phyloP scores from a whole-genome alignment of 2,329 filamentous ascomycete species.

The Venturia oleaginea region DNA sequence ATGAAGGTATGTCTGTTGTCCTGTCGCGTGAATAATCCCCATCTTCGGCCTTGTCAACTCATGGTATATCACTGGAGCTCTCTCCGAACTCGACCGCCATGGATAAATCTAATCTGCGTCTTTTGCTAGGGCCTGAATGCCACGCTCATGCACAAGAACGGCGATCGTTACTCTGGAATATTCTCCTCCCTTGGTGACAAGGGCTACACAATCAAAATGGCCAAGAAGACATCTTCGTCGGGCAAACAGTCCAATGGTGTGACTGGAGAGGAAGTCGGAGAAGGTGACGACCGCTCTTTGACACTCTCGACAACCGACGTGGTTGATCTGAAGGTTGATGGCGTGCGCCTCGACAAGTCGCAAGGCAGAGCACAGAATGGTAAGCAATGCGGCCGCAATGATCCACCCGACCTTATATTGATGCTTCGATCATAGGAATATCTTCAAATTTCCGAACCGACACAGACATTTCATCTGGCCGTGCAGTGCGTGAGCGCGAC shows the following conservation, averaged over 20 bases:
- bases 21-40: neutral
- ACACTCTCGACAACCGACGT: conserved; percentile 54
- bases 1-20: neutral
- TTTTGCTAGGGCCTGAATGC: conserved; percentile 50
- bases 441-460: conserved; percentile 73
- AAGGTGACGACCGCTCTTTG: conserved; percentile 44
- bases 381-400: conserved; percentile 27
- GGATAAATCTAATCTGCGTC: conserved; percentile 50
- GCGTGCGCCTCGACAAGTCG: conserved; percentile 44
- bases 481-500: conserved; percentile 59
- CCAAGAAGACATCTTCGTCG: conserved; percentile 39
- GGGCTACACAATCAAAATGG: conserved; percentile 57
- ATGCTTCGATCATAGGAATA: conserved; percentile 42
- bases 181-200: conserved; percentile 48
- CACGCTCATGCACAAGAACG: conserved; percentile 49
- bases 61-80: neutral
- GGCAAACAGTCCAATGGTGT: conserved; percentile 39
- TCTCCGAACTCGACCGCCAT: neutral
- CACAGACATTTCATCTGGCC: conserved; percentile 71
- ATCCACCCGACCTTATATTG: conserved; percentile 6
- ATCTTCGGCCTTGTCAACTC: neutral
- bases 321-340: conserved; percentile 45
- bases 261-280: conserved; percentile 34
- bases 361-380: conserved; percentile 48
- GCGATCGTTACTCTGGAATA: conserved; percentile 52